Conservation (phyloP, 2,329 filamentous ascomycete species). For the Diaporthe amygdali region DNA sequence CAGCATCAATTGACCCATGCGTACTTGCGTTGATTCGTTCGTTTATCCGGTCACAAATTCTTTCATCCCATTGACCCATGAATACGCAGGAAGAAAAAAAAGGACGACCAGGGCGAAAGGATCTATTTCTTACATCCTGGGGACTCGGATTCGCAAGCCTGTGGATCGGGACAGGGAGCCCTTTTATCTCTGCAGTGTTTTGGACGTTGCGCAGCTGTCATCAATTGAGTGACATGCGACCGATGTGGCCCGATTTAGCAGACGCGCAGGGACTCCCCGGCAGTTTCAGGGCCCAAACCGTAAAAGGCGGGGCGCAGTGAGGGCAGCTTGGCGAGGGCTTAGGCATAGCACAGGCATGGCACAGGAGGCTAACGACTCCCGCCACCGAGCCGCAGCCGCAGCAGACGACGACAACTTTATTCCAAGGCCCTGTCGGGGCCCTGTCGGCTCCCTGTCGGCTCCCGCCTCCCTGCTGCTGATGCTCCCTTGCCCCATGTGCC, state of each 20-base stretch:
- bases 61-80: background rate
- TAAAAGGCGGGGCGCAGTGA: constrained; percentile 19
- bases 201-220: background rate
- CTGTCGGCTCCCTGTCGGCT: background rate
- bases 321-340: background rate
- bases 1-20: background rate
- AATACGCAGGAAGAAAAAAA: background rate
- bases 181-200: constrained; percentile 9
- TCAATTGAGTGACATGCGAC: background rate
- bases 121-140: background rate
- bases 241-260: background rate
- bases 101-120: background rate
- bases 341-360: no score
- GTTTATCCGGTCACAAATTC: no score
- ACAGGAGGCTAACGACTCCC: background rate
- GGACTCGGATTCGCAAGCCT: background rate
- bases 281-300: constrained; percentile 14
- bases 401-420: constrained; percentile 3
- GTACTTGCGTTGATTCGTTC: background rate
- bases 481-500: background rate
- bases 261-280: background rate
- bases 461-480: background rate
- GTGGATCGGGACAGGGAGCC: background rate
- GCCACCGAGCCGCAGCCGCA: background rate
- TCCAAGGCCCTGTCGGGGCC: background rate